phyloP scores from a whole-genome alignment of 2,329 filamentous ascomycete species.

The Aspergillus neotritici region DNA sequence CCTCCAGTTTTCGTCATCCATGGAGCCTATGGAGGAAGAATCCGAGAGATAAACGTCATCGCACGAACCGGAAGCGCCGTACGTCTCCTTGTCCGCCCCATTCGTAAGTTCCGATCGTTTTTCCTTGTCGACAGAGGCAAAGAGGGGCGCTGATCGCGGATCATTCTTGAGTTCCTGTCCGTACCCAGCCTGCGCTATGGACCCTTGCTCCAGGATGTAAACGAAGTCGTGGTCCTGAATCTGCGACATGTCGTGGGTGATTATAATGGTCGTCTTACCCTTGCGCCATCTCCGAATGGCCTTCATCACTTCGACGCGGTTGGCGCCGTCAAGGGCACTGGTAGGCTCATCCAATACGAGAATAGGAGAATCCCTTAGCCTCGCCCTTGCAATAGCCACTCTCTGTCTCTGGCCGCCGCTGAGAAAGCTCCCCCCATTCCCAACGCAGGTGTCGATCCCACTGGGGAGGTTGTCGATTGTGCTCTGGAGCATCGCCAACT shows the following conservation, averaged over 20 bases:
- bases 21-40: not conserved
- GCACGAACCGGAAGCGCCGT: too few species aligned
- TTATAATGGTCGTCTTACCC: constrained; percentile 82
- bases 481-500: constrained; percentile 62
- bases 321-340: constrained; percentile 74
- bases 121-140: constrained; percentile 4
- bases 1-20: not conserved
- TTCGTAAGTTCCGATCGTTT: not conserved
- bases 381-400: constrained; percentile 72
- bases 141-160: constrained; percentile 12
- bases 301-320: constrained; percentile 62
- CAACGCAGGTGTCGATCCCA: constrained; percentile 67
- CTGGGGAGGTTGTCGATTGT: constrained; percentile 62
- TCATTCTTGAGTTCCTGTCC: constrained; percentile 47
- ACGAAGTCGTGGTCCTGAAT: constrained; percentile 69
- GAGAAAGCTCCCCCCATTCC: constrained; percentile 61
- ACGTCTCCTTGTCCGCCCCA: too few species aligned
- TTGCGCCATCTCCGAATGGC: constrained; percentile 70
- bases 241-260: constrained; percentile 81
- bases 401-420: constrained; percentile 84
- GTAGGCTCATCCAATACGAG: constrained; percentile 86
- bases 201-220: constrained; percentile 69
- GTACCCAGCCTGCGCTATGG: constrained; percentile 64
- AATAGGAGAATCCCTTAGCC: constrained; percentile 69
- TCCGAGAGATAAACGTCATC: not conserved